phyloP scores from a whole-genome alignment of 805 yeast species.

The Candida taoyuanica region DNA sequence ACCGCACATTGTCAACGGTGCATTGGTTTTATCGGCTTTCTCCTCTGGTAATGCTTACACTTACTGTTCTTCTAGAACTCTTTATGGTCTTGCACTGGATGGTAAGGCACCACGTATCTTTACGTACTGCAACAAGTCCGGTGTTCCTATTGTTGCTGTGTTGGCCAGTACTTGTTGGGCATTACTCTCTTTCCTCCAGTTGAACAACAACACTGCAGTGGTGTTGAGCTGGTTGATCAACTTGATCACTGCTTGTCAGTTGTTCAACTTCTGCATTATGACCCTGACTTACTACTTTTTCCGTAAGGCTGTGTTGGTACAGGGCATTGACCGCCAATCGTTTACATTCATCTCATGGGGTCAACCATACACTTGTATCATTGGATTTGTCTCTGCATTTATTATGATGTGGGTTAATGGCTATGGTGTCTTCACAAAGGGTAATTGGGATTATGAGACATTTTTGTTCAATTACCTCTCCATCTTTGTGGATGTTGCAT shows the following conservation, averaged over 20 bases:
- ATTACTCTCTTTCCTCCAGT: conserved; percentile 58
- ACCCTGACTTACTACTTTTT: conserved; percentile 57
- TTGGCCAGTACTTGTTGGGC: conserved; percentile 52
- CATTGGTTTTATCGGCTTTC: conserved; percentile 69
- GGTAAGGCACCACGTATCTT: conserved; percentile 74
- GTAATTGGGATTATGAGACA: conserved; percentile 53
- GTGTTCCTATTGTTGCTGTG: conserved; percentile 66
- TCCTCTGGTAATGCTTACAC: conserved; percentile 83
- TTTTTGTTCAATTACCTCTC: conserved; percentile 71
- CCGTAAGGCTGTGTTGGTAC: conserved; percentile 52
- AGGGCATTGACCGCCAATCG: conserved; percentile 41
- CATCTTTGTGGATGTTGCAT: conserved; percentile 51
- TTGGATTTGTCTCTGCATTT: conserved; percentile 42
- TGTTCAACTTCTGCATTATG: conserved; percentile 55
- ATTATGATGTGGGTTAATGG: conserved; percentile 61
- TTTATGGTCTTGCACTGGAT: conserved; percentile 64
- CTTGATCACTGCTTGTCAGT: conserved; percentile 65
- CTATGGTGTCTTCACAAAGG: conserved; percentile 64
- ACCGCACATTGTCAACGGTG: conserved; percentile 76
- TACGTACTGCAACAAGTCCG: conserved; percentile 54
- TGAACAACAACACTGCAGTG: conserved; percentile 51
- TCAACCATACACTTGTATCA: conserved; percentile 55
- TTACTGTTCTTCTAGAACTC: conserved; percentile 63
- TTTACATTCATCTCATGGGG: conserved; percentile 50
- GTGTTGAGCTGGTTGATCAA: conserved; percentile 73